Base-by-base conservation (phyloP, 148 eudicot species). In the Rhododendron molle region DNA sequence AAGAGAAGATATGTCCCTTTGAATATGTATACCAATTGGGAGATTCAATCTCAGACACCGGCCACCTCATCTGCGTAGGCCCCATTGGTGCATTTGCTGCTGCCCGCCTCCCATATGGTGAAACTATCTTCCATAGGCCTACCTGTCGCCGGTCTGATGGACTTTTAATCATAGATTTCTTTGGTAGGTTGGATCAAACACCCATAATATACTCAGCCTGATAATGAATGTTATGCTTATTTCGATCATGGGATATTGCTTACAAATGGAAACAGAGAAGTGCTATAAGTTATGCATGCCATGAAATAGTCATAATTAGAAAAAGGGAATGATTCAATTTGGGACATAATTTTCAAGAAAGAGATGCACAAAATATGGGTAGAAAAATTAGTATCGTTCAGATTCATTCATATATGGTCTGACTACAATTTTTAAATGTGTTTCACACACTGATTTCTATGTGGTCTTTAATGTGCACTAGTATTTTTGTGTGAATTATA, bases 131-230 rank as follows among this genome's bases (percentile, higher is more conserved):
- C 50, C 88, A 88, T 23, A 89, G 76, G 73, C 91, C 93, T 7
- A 91, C 93, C 1, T 89, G 91, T 4, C 89, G 89, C 30, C 88
- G 89, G 49, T 91, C 93, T 13, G 85, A 91, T 52, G 93, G 91
- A 43, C 85, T 88, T 43, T 85, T 91, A 13, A 88, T 91, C 82
- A 87, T 91, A 13, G 93, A 91, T 52, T 89, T 81, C 67, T 26
- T 88, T 40, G 93, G 93, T 90, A 88, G 30, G 76, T 40, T 76
- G 80, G 80, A 36, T 76, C 43, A 38, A 38, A 36, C 44, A 76
- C 56, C 43, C 43, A 60, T 8, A 60, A 8, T 60, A 21, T 6
- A 18, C 60, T 56, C 60, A 56, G 60, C 60, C 23, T 15, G 60
- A 18, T 56, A 54, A 54, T 54, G 21, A 50, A 50, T 50, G 56